phyloP scores from a whole-genome alignment of 2,329 filamentous ascomycete genomes.

The Magnaporthiopsis rhizophila region DNA sequence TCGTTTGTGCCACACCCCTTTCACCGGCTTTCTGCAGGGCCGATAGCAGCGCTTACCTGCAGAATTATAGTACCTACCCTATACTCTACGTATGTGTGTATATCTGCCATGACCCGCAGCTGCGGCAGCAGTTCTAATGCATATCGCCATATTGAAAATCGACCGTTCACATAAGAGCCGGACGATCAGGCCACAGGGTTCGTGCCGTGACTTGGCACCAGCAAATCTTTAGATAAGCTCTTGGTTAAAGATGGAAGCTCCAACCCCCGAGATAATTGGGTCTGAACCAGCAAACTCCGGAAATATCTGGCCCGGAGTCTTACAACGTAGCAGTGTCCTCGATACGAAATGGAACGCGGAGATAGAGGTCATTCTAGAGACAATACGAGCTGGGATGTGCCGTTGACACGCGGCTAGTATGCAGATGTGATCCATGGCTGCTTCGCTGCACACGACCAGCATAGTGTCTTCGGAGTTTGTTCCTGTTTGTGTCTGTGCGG shows the following conservation, averaged over 20 bases:
- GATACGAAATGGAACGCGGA: neutral
- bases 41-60: neutral
- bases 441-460: neutral
- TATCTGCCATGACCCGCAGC: neutral
- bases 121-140: neutral
- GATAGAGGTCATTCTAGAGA: neutral
- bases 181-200: neutral
- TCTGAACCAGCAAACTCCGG: neutral
- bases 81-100: neutral
- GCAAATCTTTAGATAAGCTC: neutral
- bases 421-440: neutral
- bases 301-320: neutral
- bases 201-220: neutral
- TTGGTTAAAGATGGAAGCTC: neutral
- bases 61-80: neutral
- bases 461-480: neutral
- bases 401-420: neutral
- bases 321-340: neutral
- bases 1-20: neutral
- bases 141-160: neutral
- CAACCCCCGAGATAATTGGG: neutral
- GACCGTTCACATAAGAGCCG: neutral
- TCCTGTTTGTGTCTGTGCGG: neutral
- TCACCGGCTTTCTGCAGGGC: no score
- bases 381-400: neutral